phyloP scores from a whole-genome alignment of 2,329 filamentous ascomycete species.

The Sphaerulina musiva region DNA sequence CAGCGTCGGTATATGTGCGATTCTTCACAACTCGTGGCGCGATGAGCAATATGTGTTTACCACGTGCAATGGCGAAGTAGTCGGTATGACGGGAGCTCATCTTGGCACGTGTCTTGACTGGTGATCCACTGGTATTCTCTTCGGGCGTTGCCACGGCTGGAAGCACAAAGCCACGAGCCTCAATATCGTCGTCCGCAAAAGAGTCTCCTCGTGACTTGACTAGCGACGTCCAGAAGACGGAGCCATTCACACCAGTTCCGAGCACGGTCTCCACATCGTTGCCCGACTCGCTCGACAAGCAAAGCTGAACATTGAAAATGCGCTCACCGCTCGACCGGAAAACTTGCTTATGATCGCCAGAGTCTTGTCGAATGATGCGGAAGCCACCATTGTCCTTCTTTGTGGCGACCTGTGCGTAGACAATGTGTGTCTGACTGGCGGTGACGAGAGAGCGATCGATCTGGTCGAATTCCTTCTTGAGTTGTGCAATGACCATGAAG shows the following conservation, averaged over 20 bases:
- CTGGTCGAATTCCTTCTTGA: constrained; percentile 98
- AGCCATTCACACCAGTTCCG: constrained; percentile 87
- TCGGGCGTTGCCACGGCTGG: constrained; percentile 80
- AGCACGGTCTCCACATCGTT: constrained; percentile 73
- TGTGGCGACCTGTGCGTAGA: constrained; percentile 69
- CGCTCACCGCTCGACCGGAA: constrained; percentile 89
- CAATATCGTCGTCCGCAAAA: constrained; percentile 69
- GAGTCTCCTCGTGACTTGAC: constrained; percentile 70
- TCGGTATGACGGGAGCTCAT: constrained; percentile 83
- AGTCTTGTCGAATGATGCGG: constrained; percentile 87
- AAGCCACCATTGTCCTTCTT: constrained; percentile 74
- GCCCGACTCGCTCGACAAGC: constrained; percentile 48
- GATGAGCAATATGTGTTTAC: constrained; percentile 92
- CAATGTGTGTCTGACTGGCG: constrained; percentile 83
- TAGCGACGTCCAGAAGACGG: constrained; percentile 91
- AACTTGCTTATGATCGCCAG: constrained; percentile 83
- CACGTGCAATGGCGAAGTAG: constrained; percentile 89
- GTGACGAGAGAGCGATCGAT: constrained; percentile 89
- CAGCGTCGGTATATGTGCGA: constrained; percentile 44
- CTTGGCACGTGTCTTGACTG: constrained; percentile 91
- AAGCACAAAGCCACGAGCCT: constrained; percentile 80
- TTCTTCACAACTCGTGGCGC: constrained; percentile 52
- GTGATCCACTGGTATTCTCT: constrained; percentile 82
- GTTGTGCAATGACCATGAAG: constrained; percentile 83
- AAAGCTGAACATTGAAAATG: constrained; percentile 88